phyloP scores from a whole-genome alignment of 257 asterid genomes.

The Solanum commersonii region DNA sequence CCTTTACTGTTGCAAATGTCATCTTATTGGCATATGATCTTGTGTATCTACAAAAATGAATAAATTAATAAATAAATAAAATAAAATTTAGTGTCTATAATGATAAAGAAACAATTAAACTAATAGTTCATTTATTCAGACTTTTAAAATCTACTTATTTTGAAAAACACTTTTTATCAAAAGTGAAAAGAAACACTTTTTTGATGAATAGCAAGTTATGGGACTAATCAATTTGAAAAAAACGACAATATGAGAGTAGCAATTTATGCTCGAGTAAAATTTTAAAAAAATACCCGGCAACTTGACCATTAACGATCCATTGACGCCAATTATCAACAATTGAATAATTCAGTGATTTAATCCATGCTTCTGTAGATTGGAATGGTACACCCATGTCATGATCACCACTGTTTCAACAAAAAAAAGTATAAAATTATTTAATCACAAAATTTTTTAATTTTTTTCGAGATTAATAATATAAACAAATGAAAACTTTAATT shows the following conservation, averaged over 20 bases:
- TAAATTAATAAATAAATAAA: neutral
- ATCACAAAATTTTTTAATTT: neutral
- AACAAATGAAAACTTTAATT: neutral
- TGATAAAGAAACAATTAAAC: neutral
- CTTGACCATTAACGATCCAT: conserved; percentile 29
- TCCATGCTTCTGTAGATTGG: conserved; percentile 41
- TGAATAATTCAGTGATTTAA: conserved; percentile 23
- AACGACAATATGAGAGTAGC: neutral
- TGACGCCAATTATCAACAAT: conserved; percentile 29
- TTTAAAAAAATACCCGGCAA: conserved; percentile 22
- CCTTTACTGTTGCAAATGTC: conserved; percentile 45
- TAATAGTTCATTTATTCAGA: neutral
- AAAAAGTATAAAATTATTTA: neutral
- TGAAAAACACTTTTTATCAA: too few relatives aligned
- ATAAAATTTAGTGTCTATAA: neutral
- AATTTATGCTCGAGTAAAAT: neutral
- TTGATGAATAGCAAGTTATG: neutral
- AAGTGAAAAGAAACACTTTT: neutral
- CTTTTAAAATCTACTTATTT: neutral
- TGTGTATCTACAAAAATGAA: conserved; percentile 1
- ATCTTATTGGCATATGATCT: conserved; percentile 28
- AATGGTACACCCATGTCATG: conserved; percentile 26
- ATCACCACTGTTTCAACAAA: conserved; percentile 27
- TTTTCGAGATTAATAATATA: neutral
- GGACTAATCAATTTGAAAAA: neutral